phyloP scores from a whole-genome alignment of 2,329 filamentous ascomycete genomes.

The Orbilia oligospora region DNA sequence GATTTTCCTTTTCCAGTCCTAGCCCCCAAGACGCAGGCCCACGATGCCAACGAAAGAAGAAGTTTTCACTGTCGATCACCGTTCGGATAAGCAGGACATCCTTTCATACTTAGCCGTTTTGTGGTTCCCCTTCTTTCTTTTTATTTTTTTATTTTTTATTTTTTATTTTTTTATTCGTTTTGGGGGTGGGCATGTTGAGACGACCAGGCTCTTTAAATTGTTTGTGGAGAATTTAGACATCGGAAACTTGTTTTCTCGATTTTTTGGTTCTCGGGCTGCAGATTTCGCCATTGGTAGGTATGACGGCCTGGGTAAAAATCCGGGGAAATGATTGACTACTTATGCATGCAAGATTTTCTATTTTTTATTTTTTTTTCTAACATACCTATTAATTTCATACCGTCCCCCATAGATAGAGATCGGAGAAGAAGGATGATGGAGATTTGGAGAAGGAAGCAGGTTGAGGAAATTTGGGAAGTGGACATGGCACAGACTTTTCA shows the following conservation, averaged over 20 bases:
- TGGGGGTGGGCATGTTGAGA: not conserved
- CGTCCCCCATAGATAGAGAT: not conserved
- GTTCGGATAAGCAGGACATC: constrained; percentile 42
- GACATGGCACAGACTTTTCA: not conserved
- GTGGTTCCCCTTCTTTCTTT: not conserved
- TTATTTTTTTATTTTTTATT: too few species aligned
- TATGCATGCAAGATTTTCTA: constrained; percentile 13
- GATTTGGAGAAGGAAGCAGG: too few species aligned
- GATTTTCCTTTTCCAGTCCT: constrained; percentile 19
- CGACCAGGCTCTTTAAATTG: not conserved
- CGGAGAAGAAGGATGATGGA: not conserved
- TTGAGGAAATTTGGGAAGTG: too few species aligned
- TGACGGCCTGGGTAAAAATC: not conserved
- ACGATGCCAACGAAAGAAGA: constrained; percentile 33
- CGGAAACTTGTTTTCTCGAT: constrained; percentile 1
- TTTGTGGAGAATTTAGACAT: not conserved
- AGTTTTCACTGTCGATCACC: constrained; percentile 46
- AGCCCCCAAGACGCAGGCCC: constrained; percentile 21
- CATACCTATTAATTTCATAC: not conserved
- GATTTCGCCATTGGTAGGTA: too few species aligned
- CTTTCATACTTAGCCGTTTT: constrained; percentile 24
- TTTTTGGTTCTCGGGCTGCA: not conserved
- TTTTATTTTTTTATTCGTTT: too few species aligned
- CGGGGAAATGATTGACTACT: constrained; percentile 7
- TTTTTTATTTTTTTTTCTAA: not conserved